Evolutionary conservation across 2,329 filamentous ascomycete genomes (phyloP).

Genomic region (Grosmannia penicillata): DNA sequence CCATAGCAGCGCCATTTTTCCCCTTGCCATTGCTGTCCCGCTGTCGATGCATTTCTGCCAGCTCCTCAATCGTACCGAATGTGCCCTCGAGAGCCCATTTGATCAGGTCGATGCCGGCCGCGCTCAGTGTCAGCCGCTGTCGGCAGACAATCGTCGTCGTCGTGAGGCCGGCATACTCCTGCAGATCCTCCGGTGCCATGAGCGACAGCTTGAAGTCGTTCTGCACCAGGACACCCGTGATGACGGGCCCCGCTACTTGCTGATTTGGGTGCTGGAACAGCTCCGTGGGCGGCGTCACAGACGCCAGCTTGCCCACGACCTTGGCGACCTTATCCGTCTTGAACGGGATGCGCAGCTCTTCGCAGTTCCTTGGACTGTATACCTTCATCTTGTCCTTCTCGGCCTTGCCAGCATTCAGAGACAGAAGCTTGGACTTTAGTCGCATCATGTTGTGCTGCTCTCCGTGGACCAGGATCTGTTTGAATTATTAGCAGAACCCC

Average conservation of each 20-base stretch:
- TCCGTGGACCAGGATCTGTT: constrained; percentile 87
- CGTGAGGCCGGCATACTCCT: constrained; percentile 92
- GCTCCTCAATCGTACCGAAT: constrained; percentile 70
- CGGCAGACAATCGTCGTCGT: constrained; percentile 90
- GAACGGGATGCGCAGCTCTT: constrained; percentile 90
- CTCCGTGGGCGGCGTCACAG: constrained; percentile 52
- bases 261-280: constrained; percentile 6
- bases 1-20: constrained; percentile 7
- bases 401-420: constrained; percentile 71
- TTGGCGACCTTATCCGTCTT: constrained; percentile 90
- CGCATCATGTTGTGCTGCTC: constrained; percentile 98
- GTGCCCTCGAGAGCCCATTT: constrained; percentile 90
- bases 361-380: constrained; percentile 85
- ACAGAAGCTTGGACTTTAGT: constrained; percentile 83
- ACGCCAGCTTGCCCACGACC: constrained; percentile 85
- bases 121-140: constrained; percentile 74
- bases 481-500: too few relatives aligned
- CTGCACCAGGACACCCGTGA: constrained; percentile 86
- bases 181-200: constrained; percentile 91
- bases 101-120: constrained; percentile 81
- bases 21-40: constrained; percentile 18
- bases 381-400: constrained; percentile 78
- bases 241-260: constrained; percentile 31
- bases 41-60: constrained; percentile 36
- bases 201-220: constrained; percentile 96